phyloP scores from a whole-genome alignment of 306 rosid species.

The Betula pendula region DNA sequence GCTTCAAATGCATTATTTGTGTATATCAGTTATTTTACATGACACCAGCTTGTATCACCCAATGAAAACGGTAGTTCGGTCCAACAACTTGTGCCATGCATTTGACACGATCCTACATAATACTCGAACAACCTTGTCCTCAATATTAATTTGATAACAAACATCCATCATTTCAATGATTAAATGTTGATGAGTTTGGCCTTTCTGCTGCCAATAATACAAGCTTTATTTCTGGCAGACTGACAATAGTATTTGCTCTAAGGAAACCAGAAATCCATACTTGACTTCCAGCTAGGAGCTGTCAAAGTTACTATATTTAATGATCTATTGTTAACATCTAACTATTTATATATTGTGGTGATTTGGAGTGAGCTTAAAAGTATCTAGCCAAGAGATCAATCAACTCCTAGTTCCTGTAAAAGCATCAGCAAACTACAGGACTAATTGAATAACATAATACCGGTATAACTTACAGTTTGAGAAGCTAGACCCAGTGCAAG shows the following conservation, averaged over 20 bases:
- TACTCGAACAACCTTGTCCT: not conserved
- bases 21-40: not conserved
- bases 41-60: not conserved
- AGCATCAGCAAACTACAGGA: conserved; percentile 2
- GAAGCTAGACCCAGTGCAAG: conserved; percentile 88
- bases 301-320: not conserved
- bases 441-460: conserved; percentile 9
- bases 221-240: not conserved
- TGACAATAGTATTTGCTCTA: not conserved
- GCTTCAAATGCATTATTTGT: not conserved
- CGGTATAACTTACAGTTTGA: conserved; percentile 76
- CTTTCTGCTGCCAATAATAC: not conserved
- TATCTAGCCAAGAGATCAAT: not conserved
- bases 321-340: not conserved
- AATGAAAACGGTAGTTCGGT: not conserved
- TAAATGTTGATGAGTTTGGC: not conserved
- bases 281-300: not conserved
- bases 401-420: conserved; percentile 4
- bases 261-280: not conserved
- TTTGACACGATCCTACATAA: not conserved
- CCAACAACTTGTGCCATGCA: not conserved
- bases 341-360: not conserved
- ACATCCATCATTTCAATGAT: too few relatives aligned
- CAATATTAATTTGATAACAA: not conserved
- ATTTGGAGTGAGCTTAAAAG: not conserved